phyloP scores from a whole-genome alignment of 2,329 filamentous ascomycete genomes.

The Curvularia eragrostidis region DNA sequence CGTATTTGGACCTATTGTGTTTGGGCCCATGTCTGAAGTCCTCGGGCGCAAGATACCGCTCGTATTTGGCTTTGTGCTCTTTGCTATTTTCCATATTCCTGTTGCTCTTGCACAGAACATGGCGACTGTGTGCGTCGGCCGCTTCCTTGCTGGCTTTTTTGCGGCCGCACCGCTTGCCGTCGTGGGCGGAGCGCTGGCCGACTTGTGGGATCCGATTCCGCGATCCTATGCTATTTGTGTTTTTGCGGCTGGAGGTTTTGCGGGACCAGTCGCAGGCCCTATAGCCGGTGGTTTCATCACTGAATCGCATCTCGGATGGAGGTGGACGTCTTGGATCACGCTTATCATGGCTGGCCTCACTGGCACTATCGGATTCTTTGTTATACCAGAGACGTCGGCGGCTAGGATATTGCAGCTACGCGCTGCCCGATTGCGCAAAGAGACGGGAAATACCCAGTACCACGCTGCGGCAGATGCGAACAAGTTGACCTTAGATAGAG shows the following conservation, averaged over 20 bases:
- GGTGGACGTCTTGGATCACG: conserved; percentile 50
- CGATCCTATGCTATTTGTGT: conserved; percentile 47
- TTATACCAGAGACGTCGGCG: conserved; percentile 42
- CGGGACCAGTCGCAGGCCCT: conserved; percentile 55
- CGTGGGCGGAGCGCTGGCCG: conserved; percentile 45
- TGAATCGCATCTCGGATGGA: conserved; percentile 43
- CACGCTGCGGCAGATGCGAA: conserved; percentile 57
- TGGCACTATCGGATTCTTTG: conserved; percentile 30
- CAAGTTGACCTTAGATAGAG: conserved; percentile 67
- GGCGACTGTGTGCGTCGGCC: conserved; percentile 59
- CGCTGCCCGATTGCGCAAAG: conserved; percentile 40
- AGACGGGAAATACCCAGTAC: conserved; percentile 47
- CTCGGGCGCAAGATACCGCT: conserved; percentile 52
- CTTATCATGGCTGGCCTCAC: conserved; percentile 45
- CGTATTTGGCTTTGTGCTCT: conserved; percentile 43
- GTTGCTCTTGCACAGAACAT: conserved; percentile 56
- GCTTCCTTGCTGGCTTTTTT: conserved; percentile 61
- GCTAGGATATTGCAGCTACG: conserved; percentile 41
- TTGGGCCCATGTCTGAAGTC: conserved; percentile 61
- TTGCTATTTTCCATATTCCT: conserved; percentile 51
- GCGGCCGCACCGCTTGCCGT: conserved; percentile 52
- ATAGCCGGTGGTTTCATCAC: conserved; percentile 52
- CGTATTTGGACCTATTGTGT: conserved; percentile 52
- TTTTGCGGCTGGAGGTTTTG: conserved; percentile 47
- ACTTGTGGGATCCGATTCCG: conserved; percentile 47